These are phyloP conservation scores for Penicillium flavigenum DNA, from an alignment of 495 filamentous ascomycete species.

Conservation along the genomic window DNA sequence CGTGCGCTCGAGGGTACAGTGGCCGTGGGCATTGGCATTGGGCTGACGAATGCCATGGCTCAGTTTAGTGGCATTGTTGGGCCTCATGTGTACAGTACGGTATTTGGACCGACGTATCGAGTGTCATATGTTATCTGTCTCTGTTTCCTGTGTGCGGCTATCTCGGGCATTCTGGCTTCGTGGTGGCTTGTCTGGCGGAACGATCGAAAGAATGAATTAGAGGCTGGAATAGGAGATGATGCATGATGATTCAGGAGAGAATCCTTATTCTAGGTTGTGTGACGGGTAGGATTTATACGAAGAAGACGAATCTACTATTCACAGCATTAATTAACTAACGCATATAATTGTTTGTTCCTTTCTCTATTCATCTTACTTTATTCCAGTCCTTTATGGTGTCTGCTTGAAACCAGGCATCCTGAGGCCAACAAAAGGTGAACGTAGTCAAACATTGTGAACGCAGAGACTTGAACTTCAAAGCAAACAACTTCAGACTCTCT, in stretches of 20 bases:
- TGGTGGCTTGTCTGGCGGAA: constrained; percentile 37
- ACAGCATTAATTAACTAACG: background rate
- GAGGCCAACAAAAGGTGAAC: no score
- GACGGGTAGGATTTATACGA: background rate
- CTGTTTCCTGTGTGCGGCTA: constrained; percentile 36
- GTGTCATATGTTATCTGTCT: constrained; percentile 42
- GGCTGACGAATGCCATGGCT: constrained; percentile 46
- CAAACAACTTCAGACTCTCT: background rate
- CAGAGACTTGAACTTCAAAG: background rate
- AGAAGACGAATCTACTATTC: background rate
- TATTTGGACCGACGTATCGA: constrained; percentile 42
- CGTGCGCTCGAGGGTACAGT: constrained; percentile 41
- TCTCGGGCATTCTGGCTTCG: constrained; percentile 34
- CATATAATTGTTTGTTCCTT: background rate
- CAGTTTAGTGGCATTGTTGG: constrained; percentile 47
- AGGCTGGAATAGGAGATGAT: background rate
- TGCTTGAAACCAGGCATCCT: no score
- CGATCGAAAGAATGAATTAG: constrained; percentile 20
- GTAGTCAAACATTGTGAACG: no score
- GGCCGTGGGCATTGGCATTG: constrained; percentile 42
- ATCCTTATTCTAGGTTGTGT: background rate
- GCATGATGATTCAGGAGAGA: background rate
- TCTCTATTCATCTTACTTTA: no score
- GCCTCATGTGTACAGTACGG: constrained; percentile 41
- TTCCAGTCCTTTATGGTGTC: no score